Evolutionary conservation across 208 protist species (phyloP).

Genomic region (Leishmania amazonensis): DNA sequence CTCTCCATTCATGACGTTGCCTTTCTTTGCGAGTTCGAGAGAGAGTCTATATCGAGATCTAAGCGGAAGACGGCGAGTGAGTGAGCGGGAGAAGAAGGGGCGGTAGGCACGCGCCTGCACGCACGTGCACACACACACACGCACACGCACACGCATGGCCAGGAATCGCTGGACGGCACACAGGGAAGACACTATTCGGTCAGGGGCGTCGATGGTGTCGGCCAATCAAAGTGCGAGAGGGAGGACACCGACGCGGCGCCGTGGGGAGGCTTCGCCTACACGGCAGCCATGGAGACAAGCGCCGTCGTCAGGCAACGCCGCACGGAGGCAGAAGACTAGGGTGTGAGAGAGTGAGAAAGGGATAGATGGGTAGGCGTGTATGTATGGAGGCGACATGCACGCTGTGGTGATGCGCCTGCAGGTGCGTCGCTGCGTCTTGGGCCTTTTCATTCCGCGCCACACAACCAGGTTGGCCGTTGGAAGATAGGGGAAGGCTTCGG

Average conservation of each 20-base stretch:
- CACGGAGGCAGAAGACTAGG: background rate
- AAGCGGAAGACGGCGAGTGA: background rate
- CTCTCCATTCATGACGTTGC: background rate
- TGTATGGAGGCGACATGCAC: background rate
- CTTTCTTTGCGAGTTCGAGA: background rate
- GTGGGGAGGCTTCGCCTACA: background rate
- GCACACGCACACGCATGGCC: background rate
- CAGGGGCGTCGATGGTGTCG: background rate
- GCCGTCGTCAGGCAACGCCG: background rate
- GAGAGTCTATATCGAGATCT: background rate
- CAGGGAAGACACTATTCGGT: background rate
- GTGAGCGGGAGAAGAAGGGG: background rate
- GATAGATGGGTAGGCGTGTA: background rate
- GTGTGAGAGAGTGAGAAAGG: background rate
- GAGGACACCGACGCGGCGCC: background rate
- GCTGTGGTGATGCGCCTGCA: background rate
- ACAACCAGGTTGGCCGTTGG: background rate
- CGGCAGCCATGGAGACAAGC: background rate
- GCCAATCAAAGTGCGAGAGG: background rate
- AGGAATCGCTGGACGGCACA: background rate
- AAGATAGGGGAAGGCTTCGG: background rate
- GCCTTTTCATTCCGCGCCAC: background rate
- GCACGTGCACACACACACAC: slow-evolving; percentile 7
- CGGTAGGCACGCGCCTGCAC: background rate
- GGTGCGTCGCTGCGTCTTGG: background rate